Evolutionary conservation across 163 green algal species (phyloP).

Genomic region (Volvox carteri): DNA sequence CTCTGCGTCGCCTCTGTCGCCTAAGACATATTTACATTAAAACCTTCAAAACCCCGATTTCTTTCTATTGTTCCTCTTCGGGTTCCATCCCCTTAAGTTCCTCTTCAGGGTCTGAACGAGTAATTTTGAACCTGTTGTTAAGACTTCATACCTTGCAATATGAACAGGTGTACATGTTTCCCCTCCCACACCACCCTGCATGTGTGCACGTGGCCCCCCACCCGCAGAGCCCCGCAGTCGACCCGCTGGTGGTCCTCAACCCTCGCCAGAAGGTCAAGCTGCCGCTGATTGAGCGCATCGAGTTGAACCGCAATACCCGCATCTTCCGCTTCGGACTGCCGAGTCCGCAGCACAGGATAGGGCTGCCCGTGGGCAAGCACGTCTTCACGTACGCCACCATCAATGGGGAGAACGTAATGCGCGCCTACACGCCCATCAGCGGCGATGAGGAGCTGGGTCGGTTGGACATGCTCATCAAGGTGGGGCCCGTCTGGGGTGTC

Average conservation of each 20-base stretch:
- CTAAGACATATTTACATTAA: too few species aligned
- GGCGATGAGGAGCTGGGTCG: conserved; percentile 90
- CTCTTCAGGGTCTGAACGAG: too few species aligned
- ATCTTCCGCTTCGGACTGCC: conserved; percentile 96
- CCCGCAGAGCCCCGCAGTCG: neutral
- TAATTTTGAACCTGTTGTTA: too few species aligned
- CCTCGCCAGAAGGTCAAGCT: conserved; percentile 88
- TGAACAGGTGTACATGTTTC: too few species aligned
- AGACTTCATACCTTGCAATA: too few species aligned
- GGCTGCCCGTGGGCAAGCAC: conserved; percentile 95
- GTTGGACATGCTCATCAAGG: conserved; percentile 98
- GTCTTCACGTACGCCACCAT: conserved; percentile 91
- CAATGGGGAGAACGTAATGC: conserved; percentile 91
- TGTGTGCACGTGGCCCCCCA: too few species aligned
- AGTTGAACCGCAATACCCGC: conserved; percentile 91
- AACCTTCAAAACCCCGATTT: too few species aligned
- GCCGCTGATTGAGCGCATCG: conserved; percentile 84
- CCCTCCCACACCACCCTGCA: too few species aligned
- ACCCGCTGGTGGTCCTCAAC: conserved; percentile 79
- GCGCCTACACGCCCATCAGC: conserved; percentile 96
- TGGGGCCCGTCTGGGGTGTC: too few species aligned
- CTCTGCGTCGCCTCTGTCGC: too few species aligned
- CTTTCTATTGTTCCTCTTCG: too few species aligned
- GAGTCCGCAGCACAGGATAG: conserved; percentile 88
- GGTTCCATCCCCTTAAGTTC: too few species aligned